Conservation (phyloP, 441 rosid species). For the Erodium moschatum region DNA sequence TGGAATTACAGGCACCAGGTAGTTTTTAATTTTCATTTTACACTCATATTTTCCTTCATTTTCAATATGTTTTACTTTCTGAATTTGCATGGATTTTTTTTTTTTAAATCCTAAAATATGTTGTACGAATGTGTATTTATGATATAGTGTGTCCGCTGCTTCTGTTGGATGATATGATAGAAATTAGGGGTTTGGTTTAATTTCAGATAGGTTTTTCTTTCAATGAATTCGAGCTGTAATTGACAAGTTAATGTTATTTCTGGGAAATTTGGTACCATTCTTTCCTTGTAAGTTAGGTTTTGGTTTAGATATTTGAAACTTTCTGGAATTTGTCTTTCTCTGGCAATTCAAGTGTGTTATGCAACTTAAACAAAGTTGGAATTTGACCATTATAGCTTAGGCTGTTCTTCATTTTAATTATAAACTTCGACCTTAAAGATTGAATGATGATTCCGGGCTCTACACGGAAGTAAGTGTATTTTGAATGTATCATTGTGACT, state of each 20-base stretch:
- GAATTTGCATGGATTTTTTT: background rate
- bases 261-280: background rate
- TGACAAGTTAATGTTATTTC: background rate
- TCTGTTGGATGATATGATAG: background rate
- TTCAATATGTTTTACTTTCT: background rate
- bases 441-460: no score
- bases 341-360: background rate
- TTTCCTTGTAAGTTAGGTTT: background rate
- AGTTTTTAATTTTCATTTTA: background rate
- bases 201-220: background rate
- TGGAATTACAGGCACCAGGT: conserved; percentile 98
- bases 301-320: background rate
- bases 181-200: background rate
- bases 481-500: no score
- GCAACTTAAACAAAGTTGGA: background rate
- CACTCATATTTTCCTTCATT: background rate
- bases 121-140: background rate
- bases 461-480: no score
- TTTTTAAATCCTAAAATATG: background rate
- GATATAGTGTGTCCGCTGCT: no score
- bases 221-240: background rate
- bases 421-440: no score
- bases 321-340: background rate
- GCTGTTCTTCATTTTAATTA: no score
- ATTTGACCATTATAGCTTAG: no score